Percentiles rank a stretch among this genome's conserved stretches.
These are phyloP conservation scores for Fusarium illudens DNA, from an alignment of 2,329 filamentous ascomycete species.

Conservation along the genomic window DNA sequence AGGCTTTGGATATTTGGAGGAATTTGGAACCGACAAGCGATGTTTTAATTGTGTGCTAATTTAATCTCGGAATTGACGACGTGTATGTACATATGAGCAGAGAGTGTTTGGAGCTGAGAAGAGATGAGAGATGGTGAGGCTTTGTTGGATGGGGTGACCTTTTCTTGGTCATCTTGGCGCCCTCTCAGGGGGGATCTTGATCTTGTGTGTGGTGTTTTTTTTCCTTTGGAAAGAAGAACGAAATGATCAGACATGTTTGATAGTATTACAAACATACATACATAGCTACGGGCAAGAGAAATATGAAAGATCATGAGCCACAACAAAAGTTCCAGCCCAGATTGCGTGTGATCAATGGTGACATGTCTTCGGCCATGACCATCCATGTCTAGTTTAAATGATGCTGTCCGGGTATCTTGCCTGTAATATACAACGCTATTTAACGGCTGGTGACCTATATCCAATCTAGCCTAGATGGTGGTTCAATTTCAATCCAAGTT, in stretches of 20 bases:
- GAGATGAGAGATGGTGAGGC: slow-evolving; percentile 15
- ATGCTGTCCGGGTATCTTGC: slow-evolving; percentile 32
- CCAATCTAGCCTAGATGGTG: slow-evolving; percentile 8
- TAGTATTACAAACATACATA: slow-evolving; percentile 28
- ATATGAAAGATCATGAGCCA: slow-evolving; percentile 31
- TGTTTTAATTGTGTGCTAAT: slow-evolving; percentile 26
- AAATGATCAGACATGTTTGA: slow-evolving; percentile 38
- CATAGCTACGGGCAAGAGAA: slow-evolving; percentile 20
- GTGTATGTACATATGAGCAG: slow-evolving; percentile 40
- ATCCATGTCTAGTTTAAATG: slow-evolving; percentile 8
- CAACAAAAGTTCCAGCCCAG: slow-evolving; percentile 23
- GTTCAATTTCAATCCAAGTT: neutral
- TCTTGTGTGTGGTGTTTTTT: slow-evolving; percentile 22
- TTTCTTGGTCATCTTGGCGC: slow-evolving; percentile 15
- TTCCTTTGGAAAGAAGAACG: slow-evolving; percentile 30
- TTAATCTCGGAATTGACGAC: slow-evolving; percentile 38
- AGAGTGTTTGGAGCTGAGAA: slow-evolving; percentile 23
- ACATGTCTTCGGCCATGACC: neutral
- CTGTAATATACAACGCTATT: slow-evolving; percentile 26
- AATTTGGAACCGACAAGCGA: slow-evolving; percentile 32
- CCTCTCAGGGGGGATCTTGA: neutral
- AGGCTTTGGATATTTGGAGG: slow-evolving; percentile 37
- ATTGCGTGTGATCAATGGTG: neutral
- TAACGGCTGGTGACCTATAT: neutral
- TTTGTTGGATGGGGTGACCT: slow-evolving; percentile 26